Evolutionary conservation across 352 stramenopile species (phyloP).

Genomic region (Globisporangium iwayamae): DNA sequence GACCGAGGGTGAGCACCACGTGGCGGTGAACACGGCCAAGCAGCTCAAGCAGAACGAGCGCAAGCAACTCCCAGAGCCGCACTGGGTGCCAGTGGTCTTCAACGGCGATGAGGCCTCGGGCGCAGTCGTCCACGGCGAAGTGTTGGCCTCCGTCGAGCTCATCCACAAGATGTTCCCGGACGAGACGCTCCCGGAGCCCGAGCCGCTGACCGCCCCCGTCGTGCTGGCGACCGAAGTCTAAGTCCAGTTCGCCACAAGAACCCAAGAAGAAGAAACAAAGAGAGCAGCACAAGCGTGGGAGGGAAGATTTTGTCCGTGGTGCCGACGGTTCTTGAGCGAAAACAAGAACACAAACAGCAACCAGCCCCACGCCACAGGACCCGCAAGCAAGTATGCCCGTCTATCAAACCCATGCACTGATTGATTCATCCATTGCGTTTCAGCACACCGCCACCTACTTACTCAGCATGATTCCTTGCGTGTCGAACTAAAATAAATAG

Average conservation of each 20-base stretch:
- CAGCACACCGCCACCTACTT: not conserved
- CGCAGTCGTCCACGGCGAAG: constrained; percentile 39
- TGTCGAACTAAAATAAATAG: constrained; percentile 13
- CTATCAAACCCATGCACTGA: not conserved
- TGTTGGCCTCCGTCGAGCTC: constrained; percentile 58
- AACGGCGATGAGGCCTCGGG: constrained; percentile 35
- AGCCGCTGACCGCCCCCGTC: constrained; percentile 17
- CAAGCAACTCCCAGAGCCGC: constrained; percentile 28
- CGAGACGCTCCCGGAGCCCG: constrained; percentile 42
- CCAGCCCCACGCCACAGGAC: not conserved
- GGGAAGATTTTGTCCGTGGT: constrained; percentile 6
- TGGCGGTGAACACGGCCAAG: constrained; percentile 39
- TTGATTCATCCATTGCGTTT: constrained; percentile 1
- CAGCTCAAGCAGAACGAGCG: constrained; percentile 55
- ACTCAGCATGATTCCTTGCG: not conserved
- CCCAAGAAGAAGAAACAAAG: not conserved
- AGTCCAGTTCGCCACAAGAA: not conserved
- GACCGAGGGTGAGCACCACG: constrained; percentile 15
- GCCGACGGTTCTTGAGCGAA: constrained; percentile 6
- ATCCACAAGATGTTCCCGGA: constrained; percentile 60
- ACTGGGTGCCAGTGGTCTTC: constrained; percentile 53
- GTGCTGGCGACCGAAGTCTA: constrained; percentile 8
- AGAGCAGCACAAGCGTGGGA: constrained; percentile 1
- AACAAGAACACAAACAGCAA: not conserved
- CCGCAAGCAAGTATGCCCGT: not conserved